Evolutionary conservation across 208 protist species (phyloP), one percentile per base, ranked within the genome.

Genomic region (Blastocrithidia nonstop): DNA sequence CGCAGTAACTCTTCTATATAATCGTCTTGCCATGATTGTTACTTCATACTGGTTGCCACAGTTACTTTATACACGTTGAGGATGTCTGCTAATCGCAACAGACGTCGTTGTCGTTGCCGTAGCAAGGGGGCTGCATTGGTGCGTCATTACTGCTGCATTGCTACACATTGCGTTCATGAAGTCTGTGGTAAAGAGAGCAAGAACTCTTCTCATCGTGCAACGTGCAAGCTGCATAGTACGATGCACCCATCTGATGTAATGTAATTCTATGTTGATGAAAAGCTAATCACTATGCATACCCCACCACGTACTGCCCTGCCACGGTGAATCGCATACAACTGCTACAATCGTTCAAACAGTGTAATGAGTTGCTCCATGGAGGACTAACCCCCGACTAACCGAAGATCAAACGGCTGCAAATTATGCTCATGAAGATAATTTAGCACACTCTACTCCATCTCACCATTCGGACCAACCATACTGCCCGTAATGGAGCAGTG

Each of bases 301-400:
- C 54, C 61, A 9, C 67, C 52, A 13, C 80, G 68, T 38, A 90
- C 45, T 15, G 72, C 71, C 13, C 72, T 49, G 9, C 80, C 80
- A 42, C 75, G 75, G 65, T 90, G 80, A 1, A 69, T 31, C 24
- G 66, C 72, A 59, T 86, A 90, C 65, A 90, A 61, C 19, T 71
- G 40, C 54, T 86, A 75, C 20, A 90, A 47, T 11, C 70, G 55
- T 58, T 90, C 80, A 50, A 90, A 83, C 2, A 73, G 69, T 6
- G 44, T 56, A 11, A 90, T 76, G 57, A 90, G 81, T 26, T 71
- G 68, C 44, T 90, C 80, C 23, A 86, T 61, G 1, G 71, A 68
- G 17, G 74, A 62, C 42, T 75, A 60, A 39, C 66, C 75, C 28
- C 80, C 80, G 1, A 68, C 68, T 76, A 90, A 84, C 47, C 80